phyloP scores from a whole-genome alignment of 306 rosid genomes.

The Mimosa pudica region DNA sequence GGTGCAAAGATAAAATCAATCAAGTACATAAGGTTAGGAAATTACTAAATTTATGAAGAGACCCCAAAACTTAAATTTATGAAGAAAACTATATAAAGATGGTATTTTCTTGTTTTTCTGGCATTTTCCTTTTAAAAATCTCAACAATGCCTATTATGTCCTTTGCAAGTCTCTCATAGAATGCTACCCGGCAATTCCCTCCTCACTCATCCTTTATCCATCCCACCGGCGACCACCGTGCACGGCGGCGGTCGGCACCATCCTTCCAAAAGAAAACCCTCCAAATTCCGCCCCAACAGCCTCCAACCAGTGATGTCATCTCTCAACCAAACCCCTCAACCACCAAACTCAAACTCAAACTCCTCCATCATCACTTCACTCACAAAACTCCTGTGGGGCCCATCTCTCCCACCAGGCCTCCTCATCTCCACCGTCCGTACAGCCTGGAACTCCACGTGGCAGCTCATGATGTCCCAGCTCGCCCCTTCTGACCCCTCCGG shows the following conservation, averaged over 20 bases:
- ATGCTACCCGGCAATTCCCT: constrained; percentile 36
- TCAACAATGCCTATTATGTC: neutral
- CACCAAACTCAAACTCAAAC: constrained; percentile 40
- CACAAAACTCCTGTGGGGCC: constrained; percentile 87
- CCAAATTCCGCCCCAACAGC: constrained; percentile 20
- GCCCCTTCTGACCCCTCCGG: constrained; percentile 87
- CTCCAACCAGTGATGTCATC: constrained; percentile 42
- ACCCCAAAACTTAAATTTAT: no score
- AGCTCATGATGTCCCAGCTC: constrained; percentile 88
- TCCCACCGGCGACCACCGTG: constrained; percentile 24
- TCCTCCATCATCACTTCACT: constrained; percentile 53
- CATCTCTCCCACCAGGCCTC: constrained; percentile 81
- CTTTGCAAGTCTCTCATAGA: neutral
- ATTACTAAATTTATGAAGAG: no score
- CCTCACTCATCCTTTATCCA: constrained; percentile 23
- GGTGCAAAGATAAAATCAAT: no score
- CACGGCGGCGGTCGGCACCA: constrained; percentile 13
- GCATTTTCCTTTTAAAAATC: no score
- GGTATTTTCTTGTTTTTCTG: no score
- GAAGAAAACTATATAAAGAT: no score
- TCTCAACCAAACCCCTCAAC: constrained; percentile 46
- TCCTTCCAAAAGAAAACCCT: constrained; percentile 11
- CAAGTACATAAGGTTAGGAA: no score
- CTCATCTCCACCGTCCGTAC: constrained; percentile 78
- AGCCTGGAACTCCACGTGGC: constrained; percentile 87